Evolutionary conservation across 768 basidiomycete species (phyloP).

Genomic region (Leucocoprinus sp.): DNA sequence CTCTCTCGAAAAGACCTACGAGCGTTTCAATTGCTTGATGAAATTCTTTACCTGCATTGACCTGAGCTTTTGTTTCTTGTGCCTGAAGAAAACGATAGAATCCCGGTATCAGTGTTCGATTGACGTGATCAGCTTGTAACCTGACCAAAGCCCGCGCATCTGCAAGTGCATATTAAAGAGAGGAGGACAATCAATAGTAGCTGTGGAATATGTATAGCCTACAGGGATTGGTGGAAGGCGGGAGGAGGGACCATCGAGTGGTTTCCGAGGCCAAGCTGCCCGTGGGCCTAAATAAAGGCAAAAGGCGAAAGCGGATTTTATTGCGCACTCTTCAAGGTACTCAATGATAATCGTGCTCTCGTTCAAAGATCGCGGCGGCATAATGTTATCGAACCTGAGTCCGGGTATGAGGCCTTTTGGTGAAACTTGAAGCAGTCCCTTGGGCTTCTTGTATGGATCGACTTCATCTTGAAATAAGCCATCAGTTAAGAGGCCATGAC

Average conservation of each 20-base stretch:
- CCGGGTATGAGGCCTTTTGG: slow-evolving; percentile 80
- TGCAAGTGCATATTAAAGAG: slow-evolving; percentile 18
- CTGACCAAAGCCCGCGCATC: slow-evolving; percentile 62
- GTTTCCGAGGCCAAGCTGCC: slow-evolving; percentile 34
- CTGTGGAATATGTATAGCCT: slow-evolving; percentile 14
- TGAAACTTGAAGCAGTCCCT: slow-evolving; percentile 71
- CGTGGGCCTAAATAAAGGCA: not conserved
- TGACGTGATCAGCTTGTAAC: slow-evolving; percentile 62
- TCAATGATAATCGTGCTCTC: slow-evolving; percentile 78
- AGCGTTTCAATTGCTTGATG: slow-evolving; percentile 41
- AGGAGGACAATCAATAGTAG: not conserved
- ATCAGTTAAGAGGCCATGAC: not conserved
- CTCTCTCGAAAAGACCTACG: slow-evolving; percentile 46
- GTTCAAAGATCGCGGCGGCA: slow-evolving; percentile 56
- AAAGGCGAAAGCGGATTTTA: not conserved
- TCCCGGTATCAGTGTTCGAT: slow-evolving; percentile 53
- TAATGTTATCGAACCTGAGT: slow-evolving; percentile 43
- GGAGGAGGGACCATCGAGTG: slow-evolving; percentile 46
- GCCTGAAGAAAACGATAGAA: slow-evolving; percentile 74
- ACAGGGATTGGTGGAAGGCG: slow-evolving; percentile 54
- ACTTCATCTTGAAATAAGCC: slow-evolving; percentile 49
- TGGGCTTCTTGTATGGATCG: slow-evolving; percentile 76
- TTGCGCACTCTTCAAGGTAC: slow-evolving; percentile 64
- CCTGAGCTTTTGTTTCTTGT: slow-evolving; percentile 47
- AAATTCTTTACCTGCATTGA: slow-evolving; percentile 45